Evolutionary conservation across 2,329 filamentous ascomycete species (phyloP), one percentile per base, ranked within the genome.

Genomic region (Aspergillus cejpii): DNA sequence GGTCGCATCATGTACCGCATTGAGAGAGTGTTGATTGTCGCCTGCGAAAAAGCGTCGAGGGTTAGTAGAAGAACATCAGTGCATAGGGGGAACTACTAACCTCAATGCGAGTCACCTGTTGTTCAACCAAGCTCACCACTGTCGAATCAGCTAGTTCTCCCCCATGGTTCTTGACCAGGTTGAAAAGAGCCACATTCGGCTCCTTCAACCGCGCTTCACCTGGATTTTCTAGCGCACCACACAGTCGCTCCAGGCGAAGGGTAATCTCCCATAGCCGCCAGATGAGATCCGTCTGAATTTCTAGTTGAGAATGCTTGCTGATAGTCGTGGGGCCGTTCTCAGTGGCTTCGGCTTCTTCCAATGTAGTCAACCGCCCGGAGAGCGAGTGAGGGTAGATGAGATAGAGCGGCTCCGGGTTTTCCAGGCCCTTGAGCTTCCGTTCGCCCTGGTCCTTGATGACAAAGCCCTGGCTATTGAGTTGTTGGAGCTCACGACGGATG

Each of bases 401-500:
- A 69, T 95, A 97, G 55, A 98, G 84, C 49, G 89, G 84, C 65
- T 98, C 92, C 0, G 92, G 91, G 62, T 98, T 98, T 68, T 98
- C 92, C 10, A 98, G 81, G 23, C 92, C 92, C 70, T 98, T 98
- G 45, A 98, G 76, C 62, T 95, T 96, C 55, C 85, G 84, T 67
- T 97, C 90, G 39, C 92, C 92, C 64, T 95, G 84, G 59, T 96
- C 90, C 67, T 96, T 96, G 61, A 97, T 89, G 63, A 95, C 88
- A 60, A 97, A 98, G 6, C 92, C 92, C 67, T 94, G 88, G 38
- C 83, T 89, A 56, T 84, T 92, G 20, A 98, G 77, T 21, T 87
- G 85, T 39, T 88, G 81, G 15, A 98, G 74, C 66, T 98, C 92
- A 43, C 86, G 87, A 46, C 88, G 84, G 56, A 97, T 95, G 8